Conservation (phyloP, 352 stramenopile genomes). For the Pythium oligandrum region DNA sequence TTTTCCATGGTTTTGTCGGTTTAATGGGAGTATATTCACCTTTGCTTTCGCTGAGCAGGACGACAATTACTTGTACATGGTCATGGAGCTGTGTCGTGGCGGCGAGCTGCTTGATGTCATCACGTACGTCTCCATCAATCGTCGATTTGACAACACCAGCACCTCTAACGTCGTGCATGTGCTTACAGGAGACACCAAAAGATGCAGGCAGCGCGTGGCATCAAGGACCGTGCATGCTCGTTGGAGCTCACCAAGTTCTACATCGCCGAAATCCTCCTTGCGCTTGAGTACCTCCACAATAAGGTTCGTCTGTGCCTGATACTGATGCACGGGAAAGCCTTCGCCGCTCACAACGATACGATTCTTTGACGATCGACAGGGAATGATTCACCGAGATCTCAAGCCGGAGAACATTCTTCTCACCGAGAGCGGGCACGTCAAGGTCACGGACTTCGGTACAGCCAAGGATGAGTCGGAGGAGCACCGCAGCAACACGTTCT, state of each 20-base stretch:
- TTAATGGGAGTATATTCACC: too few relatives aligned
- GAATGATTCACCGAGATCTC: conserved; percentile 94
- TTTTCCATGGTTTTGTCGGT: too few relatives aligned
- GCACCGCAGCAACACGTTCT: conserved; percentile 82
- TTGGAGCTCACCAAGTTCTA: conserved; percentile 89
- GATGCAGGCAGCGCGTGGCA: conserved; percentile 41
- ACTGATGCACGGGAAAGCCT: too few relatives aligned
- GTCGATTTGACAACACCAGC: neutral
- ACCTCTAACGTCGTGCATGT: too few relatives aligned
- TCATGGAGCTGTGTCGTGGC: conserved; percentile 86
- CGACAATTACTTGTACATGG: conserved; percentile 88
- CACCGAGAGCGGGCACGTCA: conserved; percentile 82
- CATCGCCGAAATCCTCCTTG: conserved; percentile 91
- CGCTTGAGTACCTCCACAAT: conserved; percentile 93
- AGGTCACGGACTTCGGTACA: conserved; percentile 89
- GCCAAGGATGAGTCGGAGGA: conserved; percentile 81
- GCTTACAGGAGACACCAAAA: conserved; percentile 70
- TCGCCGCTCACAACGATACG: too few relatives aligned
- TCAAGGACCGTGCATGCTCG: conserved; percentile 62
- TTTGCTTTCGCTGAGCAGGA: conserved; percentile 24
- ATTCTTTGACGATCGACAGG: conserved; percentile 15
- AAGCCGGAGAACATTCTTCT: conserved; percentile 84
- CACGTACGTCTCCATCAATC: conserved; percentile 32
- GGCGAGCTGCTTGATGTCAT: conserved; percentile 85
- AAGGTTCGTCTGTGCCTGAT: conserved; percentile 27